A percentile compares a stretch with the other conserved stretches of the same genome.
These are phyloP conservation scores for Exophiala sp. DNA, from an alignment of 2,329 filamentous ascomycete species.

Conservation along the genomic window DNA sequence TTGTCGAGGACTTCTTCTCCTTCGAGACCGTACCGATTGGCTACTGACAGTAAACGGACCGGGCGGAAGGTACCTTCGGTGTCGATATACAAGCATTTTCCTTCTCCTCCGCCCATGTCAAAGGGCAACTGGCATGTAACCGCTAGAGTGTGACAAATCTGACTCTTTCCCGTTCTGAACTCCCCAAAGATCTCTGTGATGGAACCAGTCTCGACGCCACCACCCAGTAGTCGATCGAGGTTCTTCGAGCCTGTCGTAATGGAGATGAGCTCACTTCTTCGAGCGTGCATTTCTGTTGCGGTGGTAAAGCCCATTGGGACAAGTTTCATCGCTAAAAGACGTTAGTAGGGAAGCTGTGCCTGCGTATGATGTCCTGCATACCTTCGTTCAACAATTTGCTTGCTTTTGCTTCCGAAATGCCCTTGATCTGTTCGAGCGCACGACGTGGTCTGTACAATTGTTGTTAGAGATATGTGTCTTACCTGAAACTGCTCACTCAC, in stretches of 20 bases:
- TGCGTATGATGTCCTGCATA: slow-evolving; percentile 40
- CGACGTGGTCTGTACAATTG: slow-evolving; percentile 57
- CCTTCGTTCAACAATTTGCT: slow-evolving; percentile 87
- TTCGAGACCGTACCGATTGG: slow-evolving; percentile 88
- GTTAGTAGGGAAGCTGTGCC: slow-evolving; percentile 11
- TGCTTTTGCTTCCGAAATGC: slow-evolving; percentile 95
- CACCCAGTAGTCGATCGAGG: slow-evolving; percentile 88
- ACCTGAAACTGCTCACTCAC: slow-evolving; percentile 40
- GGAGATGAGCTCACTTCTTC: slow-evolving; percentile 93
- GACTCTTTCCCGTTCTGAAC: slow-evolving; percentile 96
- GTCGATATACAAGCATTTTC: slow-evolving; percentile 97
- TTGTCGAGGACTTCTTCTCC: slow-evolving; percentile 98
- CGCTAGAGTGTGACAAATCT: slow-evolving; percentile 97
- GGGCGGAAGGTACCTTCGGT: slow-evolving; percentile 97
- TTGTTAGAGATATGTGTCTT: background rate
- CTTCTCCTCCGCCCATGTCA: slow-evolving; percentile 97
- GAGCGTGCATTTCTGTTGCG: slow-evolving; percentile 97
- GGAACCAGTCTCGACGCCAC: slow-evolving; percentile 92
- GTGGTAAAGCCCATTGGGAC: slow-evolving; percentile 99
- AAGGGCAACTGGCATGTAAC: slow-evolving; percentile 97
- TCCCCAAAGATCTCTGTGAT: slow-evolving; percentile 98
- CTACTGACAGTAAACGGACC: slow-evolving; percentile 83
- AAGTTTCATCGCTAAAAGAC: slow-evolving; percentile 73
- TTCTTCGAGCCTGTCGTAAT: slow-evolving; percentile 98
- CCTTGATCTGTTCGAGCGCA: slow-evolving; percentile 89